phyloP scores from a whole-genome alignment of 2,329 filamentous ascomycete genomes.

The Colletotrichum coccodes region DNA sequence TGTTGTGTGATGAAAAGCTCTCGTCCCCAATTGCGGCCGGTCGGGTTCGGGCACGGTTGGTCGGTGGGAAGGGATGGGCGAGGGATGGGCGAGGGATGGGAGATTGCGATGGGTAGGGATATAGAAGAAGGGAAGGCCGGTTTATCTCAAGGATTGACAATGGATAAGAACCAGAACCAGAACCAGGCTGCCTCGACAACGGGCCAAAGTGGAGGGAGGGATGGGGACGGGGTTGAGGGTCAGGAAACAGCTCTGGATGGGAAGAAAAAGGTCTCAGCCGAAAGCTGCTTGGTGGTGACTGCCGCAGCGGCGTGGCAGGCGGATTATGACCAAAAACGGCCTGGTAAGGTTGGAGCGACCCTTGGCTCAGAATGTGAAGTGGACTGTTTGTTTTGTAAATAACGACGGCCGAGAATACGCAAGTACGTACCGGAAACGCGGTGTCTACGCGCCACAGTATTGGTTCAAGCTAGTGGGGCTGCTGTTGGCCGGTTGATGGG shows the following conservation, averaged over 20 bases:
- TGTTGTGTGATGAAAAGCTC: neutral
- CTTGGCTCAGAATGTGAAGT: conserved; percentile 25
- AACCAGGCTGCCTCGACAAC: conserved; percentile 30
- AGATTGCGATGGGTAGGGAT: conserved; percentile 24
- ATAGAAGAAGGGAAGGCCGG: conserved; percentile 21
- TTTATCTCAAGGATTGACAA: conserved; percentile 19
- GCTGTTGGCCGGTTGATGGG: conserved; percentile 25
- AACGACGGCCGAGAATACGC: conserved; percentile 1
- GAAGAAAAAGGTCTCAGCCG: conserved; percentile 20
- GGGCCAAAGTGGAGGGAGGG: conserved; percentile 7
- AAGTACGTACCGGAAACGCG: conserved; percentile 28
- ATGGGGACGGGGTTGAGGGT: conserved; percentile 13
- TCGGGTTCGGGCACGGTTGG: neutral
- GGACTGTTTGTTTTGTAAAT: conserved; percentile 30
- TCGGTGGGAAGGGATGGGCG: conserved; percentile 24
- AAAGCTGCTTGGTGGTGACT: conserved; percentile 23
- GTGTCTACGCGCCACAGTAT: conserved; percentile 11
- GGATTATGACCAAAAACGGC: conserved; percentile 30
- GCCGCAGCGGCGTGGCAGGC: conserved; percentile 21
- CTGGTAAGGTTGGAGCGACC: conserved; percentile 21
- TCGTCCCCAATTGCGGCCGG: neutral
- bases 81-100: conserved; percentile 19
- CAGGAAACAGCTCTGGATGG: conserved; percentile 17
- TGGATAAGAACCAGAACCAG: conserved; percentile 7
- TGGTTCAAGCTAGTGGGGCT: neutral